A percentile compares a stretch with the other conserved stretches of the same genome.
Conservation (phyloP, 2,329 filamentous ascomycete species). For the Penicillium sp. region DNA sequence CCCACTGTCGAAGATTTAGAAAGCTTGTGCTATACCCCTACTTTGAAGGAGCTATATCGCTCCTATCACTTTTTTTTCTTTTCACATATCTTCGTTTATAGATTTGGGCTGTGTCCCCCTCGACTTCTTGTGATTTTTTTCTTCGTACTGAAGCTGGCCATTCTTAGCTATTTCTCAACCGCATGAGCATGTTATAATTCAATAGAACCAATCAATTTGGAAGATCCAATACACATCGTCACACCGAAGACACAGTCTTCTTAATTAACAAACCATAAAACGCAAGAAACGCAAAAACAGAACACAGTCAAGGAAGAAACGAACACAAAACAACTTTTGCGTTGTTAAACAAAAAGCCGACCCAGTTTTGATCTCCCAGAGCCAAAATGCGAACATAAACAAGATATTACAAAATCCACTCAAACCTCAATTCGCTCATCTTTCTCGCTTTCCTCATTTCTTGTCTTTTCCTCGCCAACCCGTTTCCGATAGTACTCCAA, state of each 20-base stretch:
- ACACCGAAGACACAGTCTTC: background rate
- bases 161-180: background rate
- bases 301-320: background rate
- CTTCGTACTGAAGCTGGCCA: background rate
- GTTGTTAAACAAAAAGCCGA: constrained; percentile 8
- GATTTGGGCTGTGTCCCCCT: constrained; percentile 1
- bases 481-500: constrained; percentile 39
- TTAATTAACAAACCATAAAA: background rate
- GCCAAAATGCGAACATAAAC: background rate
- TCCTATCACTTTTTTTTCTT: constrained; percentile 2
- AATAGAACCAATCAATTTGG: background rate
- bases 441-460: constrained; percentile 1
- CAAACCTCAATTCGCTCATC: constrained; percentile 14
- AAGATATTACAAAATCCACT: constrained; percentile 4
- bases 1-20: constrained; percentile 34
- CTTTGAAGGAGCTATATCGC: background rate
- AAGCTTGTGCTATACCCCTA: constrained; percentile 4
- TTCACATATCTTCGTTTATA: constrained; percentile 11
- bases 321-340: constrained; percentile 8
- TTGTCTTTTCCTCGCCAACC: constrained; percentile 5
- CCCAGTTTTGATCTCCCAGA: constrained; percentile 12
- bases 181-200: background rate
- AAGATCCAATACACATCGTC: background rate
- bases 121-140: background rate
- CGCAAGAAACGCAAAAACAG: background rate